Percentiles rank a stretch among this genome's conserved stretches.
Evolutionary conservation across 1,284 basidiomycete genomes (phyloP).

Genomic region (Thelephora terrestris): DNA sequence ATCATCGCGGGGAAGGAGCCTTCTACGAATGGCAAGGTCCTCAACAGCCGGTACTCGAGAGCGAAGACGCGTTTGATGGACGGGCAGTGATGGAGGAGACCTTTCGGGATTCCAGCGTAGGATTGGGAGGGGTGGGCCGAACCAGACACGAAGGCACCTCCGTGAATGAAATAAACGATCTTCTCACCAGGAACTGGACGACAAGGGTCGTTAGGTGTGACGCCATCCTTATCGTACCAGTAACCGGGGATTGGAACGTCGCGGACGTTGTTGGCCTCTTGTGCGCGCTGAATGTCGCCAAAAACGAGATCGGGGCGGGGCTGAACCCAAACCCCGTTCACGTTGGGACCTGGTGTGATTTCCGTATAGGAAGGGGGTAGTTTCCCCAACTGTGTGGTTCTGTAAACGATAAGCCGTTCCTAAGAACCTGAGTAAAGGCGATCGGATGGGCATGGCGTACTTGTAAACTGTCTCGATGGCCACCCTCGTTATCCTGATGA

Average conservation of each 20-base stretch:
- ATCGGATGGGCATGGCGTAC: slow-evolving; percentile 10
- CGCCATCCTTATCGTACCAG: slow-evolving; percentile 21
- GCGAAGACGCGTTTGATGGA: slow-evolving; percentile 21
- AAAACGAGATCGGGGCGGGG: slow-evolving; percentile 5
- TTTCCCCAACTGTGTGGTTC: not conserved
- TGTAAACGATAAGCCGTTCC: slow-evolving; percentile 1
- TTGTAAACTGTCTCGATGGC: slow-evolving; percentile 3
- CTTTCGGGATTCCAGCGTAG: slow-evolving; percentile 13
- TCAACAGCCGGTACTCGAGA: slow-evolving; percentile 23
- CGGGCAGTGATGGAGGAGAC: slow-evolving; percentile 15
- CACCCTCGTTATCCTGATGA: slow-evolving; percentile 25
- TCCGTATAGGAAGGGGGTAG: slow-evolving; percentile 3
- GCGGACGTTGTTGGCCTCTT: slow-evolving; percentile 15
- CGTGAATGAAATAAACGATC: slow-evolving; percentile 41
- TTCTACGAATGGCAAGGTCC: slow-evolving; percentile 9
- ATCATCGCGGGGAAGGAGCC: slow-evolving; percentile 54
- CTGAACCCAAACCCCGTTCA: slow-evolving; percentile 5
- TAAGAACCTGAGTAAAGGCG: slow-evolving; percentile 4
- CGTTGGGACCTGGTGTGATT: slow-evolving; percentile 2
- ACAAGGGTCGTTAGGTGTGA: not conserved
- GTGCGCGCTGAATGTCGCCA: slow-evolving; percentile 13
- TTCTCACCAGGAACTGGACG: slow-evolving; percentile 32
- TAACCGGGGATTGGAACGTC: slow-evolving; percentile 25
- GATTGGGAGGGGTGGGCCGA: slow-evolving; percentile 30
- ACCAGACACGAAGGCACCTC: slow-evolving; percentile 31